Conservation (phyloP, 495 filamentous ascomycete species). For the Lentithecium fluviatile region DNA sequence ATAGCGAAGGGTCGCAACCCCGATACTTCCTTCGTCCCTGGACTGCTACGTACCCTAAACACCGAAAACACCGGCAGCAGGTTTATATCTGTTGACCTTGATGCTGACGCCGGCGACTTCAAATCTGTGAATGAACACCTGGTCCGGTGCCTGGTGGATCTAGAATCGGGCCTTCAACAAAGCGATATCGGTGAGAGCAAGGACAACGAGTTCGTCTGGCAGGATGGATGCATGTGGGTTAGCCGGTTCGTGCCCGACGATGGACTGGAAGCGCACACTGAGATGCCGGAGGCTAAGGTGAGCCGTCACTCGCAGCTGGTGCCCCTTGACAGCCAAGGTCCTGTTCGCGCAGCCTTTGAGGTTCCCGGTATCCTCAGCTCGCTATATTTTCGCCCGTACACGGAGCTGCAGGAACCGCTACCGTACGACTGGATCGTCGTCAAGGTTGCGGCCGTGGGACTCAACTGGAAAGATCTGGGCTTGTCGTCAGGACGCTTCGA, state of each 20-base stretch:
- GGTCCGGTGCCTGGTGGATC: conserved; percentile 24
- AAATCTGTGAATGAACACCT: conserved; percentile 18
- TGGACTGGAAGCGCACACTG: too few species aligned
- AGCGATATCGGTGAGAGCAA: conserved; percentile 3
- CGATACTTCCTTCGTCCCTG: too few species aligned
- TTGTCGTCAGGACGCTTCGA: conserved; percentile 14
- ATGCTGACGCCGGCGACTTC: conserved; percentile 8
- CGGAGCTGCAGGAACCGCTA: not conserved
- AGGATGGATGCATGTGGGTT: conserved; percentile 39
- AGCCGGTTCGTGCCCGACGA: conserved; percentile 38
- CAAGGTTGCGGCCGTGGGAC: conserved; percentile 16
- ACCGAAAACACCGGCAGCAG: too few species aligned
- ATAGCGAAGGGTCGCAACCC: too few species aligned
- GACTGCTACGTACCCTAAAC: too few species aligned
- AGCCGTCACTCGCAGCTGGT: too few species aligned
- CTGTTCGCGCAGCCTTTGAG: too few species aligned
- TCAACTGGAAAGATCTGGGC: conserved; percentile 30
- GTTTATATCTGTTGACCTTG: conserved; percentile 29
- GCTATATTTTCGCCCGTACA: conserved; percentile 18
- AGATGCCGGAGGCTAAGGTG: too few species aligned
- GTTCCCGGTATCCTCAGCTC: conserved; percentile 23
- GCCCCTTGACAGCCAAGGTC: too few species aligned
- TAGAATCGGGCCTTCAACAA: conserved; percentile 12
- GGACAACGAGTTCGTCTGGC: conserved; percentile 40
- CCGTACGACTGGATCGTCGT: conserved; percentile 25